Evolutionary conservation across 2,329 filamentous ascomycete species (phyloP).

Genomic region (Geosmithia flava): DNA sequence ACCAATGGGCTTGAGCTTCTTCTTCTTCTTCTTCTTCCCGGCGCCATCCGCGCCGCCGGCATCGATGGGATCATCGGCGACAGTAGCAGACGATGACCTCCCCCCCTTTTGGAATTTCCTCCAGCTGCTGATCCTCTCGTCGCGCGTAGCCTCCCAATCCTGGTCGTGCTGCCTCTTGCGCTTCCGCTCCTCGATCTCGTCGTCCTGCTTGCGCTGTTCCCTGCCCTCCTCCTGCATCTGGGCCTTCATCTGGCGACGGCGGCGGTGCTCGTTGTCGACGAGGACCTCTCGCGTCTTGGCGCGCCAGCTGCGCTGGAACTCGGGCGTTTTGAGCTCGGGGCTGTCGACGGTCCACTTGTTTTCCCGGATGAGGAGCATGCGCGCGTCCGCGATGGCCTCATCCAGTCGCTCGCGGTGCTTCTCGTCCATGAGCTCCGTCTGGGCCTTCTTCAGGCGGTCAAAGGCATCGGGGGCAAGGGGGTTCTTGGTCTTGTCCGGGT

Average conservation of each 20-base stretch:
- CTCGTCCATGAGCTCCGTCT: slow-evolving; percentile 84
- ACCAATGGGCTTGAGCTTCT: slow-evolving; percentile 56
- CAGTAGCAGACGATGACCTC: slow-evolving; percentile 23
- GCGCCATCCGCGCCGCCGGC: slow-evolving; percentile 15
- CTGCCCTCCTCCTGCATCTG: slow-evolving; percentile 95
- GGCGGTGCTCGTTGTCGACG: slow-evolving; percentile 81
- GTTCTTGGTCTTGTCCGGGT: slow-evolving; percentile 95
- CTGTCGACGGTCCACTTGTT: slow-evolving; percentile 87
- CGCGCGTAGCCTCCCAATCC: slow-evolving; percentile 88
- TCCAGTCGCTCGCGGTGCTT: slow-evolving; percentile 79
- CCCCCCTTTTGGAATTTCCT: slow-evolving; percentile 71
- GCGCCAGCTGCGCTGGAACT: slow-evolving; percentile 77
- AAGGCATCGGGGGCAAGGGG: slow-evolving; percentile 87
- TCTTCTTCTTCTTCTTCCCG: slow-evolving; percentile 50
- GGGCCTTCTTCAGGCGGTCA: slow-evolving; percentile 90
- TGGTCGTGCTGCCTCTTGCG: slow-evolving; percentile 85
- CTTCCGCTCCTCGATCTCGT: slow-evolving; percentile 70
- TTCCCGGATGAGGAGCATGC: slow-evolving; percentile 88
- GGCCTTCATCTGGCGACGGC: slow-evolving; percentile 76
- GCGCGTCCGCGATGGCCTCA: slow-evolving; percentile 90
- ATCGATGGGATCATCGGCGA: background rate
- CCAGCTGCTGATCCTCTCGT: slow-evolving; percentile 89
- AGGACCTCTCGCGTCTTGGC: slow-evolving; percentile 84
- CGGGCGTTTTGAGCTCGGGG: slow-evolving; percentile 70
- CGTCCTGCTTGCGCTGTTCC: slow-evolving; percentile 74